These are phyloP conservation scores for Clarkia xantiana DNA, from an alignment of 345 rosid genomes.

Conservation along the genomic window DNA sequence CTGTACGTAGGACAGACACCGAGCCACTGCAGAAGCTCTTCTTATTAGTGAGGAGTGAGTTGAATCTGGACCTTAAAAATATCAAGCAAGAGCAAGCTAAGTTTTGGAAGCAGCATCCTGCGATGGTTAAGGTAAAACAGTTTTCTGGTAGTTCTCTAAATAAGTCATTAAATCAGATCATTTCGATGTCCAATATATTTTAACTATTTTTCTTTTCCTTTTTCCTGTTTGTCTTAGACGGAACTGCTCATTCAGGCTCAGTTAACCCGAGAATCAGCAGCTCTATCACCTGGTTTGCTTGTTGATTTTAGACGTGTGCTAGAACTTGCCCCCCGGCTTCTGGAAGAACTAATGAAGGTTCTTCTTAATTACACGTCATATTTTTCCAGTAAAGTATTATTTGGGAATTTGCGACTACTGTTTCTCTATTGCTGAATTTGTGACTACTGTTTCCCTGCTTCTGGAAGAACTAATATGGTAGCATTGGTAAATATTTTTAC, in stretches of 20 bases:
- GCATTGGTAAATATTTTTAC: too few relatives aligned
- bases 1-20: conserved; percentile 89
- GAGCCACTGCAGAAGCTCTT: conserved; percentile 97
- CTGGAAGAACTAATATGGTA: too few relatives aligned
- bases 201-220: too few relatives aligned
- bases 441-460: too few relatives aligned
- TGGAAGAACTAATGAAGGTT: conserved; percentile 94
- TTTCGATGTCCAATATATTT: too few relatives aligned
- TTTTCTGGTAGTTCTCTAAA: too few relatives aligned
- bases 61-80: conserved; percentile 86
- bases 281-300: conserved; percentile 61
- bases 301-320: conserved; percentile 74
- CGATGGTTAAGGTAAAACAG: conserved; percentile 84
- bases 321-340: conserved; percentile 92
- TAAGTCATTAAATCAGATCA: too few relatives aligned
- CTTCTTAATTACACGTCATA: conserved; percentile 3
- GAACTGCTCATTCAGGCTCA: conserved; percentile 98
- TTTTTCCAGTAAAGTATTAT: neutral
- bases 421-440: too few relatives aligned
- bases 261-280: conserved; percentile 60
- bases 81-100: conserved; percentile 99
- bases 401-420: conserved; percentile 2
- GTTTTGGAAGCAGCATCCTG: conserved; percentile 98
- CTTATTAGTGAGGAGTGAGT: conserved; percentile 89
- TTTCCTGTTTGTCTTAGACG: conserved; percentile 33